These are phyloP conservation scores for Hygrophila difformis DNA, from an alignment of 257 asterid genomes.

Conservation along the genomic window DNA sequence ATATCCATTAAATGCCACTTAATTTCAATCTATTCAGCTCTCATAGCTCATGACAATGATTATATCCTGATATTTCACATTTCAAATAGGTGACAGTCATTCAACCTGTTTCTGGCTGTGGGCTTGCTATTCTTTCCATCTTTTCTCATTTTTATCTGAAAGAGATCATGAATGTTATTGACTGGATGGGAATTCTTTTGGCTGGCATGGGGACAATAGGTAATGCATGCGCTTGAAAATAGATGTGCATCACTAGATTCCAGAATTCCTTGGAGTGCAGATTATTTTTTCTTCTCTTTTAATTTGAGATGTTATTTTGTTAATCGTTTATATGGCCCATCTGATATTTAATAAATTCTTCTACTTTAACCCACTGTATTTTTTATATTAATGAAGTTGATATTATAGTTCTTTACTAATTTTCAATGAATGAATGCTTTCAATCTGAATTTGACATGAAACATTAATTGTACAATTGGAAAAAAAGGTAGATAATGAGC, in stretches of 20 bases:
- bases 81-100: conserved; percentile 72
- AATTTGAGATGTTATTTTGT: no score
- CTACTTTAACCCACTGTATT: no score
- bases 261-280: no score
- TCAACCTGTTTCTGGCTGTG: conserved; percentile 99
- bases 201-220: conserved; percentile 99
- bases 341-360: no score
- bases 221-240: conserved; percentile 30
- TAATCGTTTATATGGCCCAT: not conserved
- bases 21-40: not conserved
- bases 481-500: no score
- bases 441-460: no score
- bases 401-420: no score
- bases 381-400: no score
- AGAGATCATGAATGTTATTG: conserved; percentile 91
- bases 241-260: conserved; percentile 11
- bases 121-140: conserved; percentile 91
- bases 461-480: no score
- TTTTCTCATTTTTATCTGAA: conserved; percentile 94
- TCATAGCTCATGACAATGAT: conserved; percentile 1
- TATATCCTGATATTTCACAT: conserved; percentile 4
- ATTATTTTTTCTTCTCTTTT: no score
- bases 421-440: no score
- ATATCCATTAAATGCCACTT: no score
- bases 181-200: conserved; percentile 84